Conservation (phyloP, 2,329 filamentous ascomycete species). For the Whalleya microplaca region DNA sequence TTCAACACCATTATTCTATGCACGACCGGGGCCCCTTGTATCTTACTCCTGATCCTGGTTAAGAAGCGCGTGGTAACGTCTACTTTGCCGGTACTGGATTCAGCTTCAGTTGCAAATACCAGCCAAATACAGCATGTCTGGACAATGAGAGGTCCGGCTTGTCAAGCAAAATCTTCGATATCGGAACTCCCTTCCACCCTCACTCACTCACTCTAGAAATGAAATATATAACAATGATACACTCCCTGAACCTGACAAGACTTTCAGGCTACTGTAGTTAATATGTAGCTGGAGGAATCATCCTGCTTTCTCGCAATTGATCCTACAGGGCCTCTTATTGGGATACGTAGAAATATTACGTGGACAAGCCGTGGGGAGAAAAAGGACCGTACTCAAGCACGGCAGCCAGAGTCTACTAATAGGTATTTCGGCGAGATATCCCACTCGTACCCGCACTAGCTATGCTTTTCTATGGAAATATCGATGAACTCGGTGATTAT, state of each 20-base stretch:
- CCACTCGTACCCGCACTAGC: neutral
- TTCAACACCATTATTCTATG: conserved; percentile 23
- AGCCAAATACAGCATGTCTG: conserved; percentile 12
- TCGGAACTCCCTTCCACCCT: conserved; percentile 24
- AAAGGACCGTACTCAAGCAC: neutral
- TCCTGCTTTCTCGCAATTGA: neutral
- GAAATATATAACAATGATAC: no score
- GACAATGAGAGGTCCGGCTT: conserved; percentile 10
- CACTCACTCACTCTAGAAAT: conserved; percentile 1
- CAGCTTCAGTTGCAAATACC: conserved; percentile 13
- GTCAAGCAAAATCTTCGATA: conserved; percentile 16
- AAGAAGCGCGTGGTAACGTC: conserved; percentile 18
- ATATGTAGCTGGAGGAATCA: neutral
- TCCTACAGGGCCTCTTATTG: neutral
- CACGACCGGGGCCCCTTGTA: conserved; percentile 15
- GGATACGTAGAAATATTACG: neutral
- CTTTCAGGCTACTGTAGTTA: neutral
- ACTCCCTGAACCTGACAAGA: neutral
- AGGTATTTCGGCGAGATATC: no score
- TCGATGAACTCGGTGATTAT: neutral
- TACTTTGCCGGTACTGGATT: conserved; percentile 22
- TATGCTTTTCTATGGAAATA: neutral
- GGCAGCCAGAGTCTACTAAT: neutral
- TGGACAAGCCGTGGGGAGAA: neutral
- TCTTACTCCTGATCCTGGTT: conserved; percentile 17